These are phyloP conservation scores for Syzygium aromaticum DNA, from an alignment of 345 rosid species.

Conservation along the genomic window DNA sequence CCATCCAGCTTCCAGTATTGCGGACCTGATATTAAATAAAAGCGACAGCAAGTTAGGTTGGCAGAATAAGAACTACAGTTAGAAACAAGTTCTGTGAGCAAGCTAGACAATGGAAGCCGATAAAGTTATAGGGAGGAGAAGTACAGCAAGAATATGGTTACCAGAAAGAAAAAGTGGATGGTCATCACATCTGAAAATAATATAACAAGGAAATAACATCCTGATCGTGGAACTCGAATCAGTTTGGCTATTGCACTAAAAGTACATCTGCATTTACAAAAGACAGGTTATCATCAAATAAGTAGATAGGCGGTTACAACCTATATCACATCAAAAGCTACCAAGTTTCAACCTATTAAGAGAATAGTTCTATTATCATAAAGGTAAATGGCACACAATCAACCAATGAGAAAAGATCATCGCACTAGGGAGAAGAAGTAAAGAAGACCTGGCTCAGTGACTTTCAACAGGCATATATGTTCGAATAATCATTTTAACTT, in stretches of 20 bases:
- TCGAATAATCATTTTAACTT: neutral
- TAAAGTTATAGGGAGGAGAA: neutral
- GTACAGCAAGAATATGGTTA: conserved; percentile 8
- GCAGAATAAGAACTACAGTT: neutral
- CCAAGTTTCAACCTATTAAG: neutral
- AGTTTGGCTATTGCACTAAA: conserved; percentile 89
- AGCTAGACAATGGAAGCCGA: neutral
- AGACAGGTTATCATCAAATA: neutral
- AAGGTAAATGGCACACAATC: neutral
- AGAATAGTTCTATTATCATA: neutral
- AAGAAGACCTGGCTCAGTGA: neutral
- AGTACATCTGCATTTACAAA: conserved; percentile 53
- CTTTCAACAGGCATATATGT: neutral
- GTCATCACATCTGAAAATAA: conserved; percentile 92
- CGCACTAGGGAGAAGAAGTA: neutral
- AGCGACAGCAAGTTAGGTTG: neutral
- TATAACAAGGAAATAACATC: conserved; percentile 93
- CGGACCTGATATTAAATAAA: conserved; percentile 39
- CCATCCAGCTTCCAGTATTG: conserved; percentile 98
- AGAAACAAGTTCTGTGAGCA: neutral
- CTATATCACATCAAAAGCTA: neutral
- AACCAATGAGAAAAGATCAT: neutral
- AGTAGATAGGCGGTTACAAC: neutral
- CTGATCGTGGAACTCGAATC: conserved; percentile 63
- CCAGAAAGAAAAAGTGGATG: conserved; percentile 96